Percentiles rank a stretch among this genome's conserved stretches.
phyloP scores from a whole-genome alignment of 2,329 filamentous ascomycete genomes.

The Penicillium janthinellum region DNA sequence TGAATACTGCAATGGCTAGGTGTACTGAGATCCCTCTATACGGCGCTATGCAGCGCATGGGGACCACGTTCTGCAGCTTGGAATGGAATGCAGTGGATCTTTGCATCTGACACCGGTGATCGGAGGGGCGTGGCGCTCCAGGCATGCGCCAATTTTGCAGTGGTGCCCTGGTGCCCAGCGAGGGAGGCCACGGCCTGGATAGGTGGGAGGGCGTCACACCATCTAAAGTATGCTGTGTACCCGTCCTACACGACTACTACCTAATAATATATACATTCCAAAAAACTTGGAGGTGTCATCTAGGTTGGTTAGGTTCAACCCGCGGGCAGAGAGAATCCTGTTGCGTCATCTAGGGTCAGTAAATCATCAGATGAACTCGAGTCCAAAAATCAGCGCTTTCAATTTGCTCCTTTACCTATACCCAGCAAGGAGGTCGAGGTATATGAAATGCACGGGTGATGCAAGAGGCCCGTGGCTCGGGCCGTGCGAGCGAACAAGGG shows the following conservation, averaged over 20 bases:
- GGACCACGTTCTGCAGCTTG: neutral
- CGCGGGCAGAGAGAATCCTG: neutral
- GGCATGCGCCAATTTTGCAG: neutral
- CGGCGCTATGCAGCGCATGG: neutral
- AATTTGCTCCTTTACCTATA: neutral
- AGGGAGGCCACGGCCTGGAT: neutral
- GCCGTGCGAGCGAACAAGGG: constrained; percentile 14
- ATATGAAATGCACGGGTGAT: neutral
- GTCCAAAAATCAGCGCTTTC: neutral
- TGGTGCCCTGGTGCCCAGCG: too few species aligned
- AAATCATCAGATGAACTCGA: neutral
- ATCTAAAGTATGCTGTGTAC: neutral
- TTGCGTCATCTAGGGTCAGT: neutral
- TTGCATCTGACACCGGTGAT: constrained; percentile 2
- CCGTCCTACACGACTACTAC: too few species aligned
- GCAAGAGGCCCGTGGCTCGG: constrained; percentile 4
- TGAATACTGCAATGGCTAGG: neutral
- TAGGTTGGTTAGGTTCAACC: too few species aligned
- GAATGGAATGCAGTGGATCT: neutral
- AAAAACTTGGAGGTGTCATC: too few species aligned
- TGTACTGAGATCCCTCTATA: neutral
- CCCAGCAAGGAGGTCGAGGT: neutral
- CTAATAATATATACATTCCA: too few species aligned
- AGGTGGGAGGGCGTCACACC: neutral
- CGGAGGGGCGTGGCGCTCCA: neutral